Evolutionary conservation across 2,329 filamentous ascomycete genomes (phyloP).

Genomic region (Paraphaeosphaeria minitans): DNA sequence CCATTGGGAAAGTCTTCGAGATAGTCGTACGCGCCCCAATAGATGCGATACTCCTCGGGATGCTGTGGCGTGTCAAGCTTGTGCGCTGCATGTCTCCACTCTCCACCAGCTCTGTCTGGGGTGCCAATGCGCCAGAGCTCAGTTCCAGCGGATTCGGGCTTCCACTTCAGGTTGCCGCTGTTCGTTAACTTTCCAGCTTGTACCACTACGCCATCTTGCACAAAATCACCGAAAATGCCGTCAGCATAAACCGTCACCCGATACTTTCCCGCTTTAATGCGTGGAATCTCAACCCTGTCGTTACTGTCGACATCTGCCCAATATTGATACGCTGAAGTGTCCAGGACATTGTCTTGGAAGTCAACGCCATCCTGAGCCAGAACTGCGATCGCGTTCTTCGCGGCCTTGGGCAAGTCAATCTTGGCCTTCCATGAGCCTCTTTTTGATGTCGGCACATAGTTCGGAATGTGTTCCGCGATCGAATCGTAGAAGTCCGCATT

Average conservation of each 20-base stretch:
- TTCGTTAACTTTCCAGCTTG: conserved; percentile 48
- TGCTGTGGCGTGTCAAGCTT: conserved; percentile 54
- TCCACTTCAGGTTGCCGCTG: conserved; percentile 50
- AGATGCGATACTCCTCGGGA: conserved; percentile 62
- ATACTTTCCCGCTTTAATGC: conserved; percentile 64
- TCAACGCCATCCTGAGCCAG: conserved; percentile 59
- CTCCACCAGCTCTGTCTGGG: conserved; percentile 64
- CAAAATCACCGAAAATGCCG: conserved; percentile 64
- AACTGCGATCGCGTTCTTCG: conserved; percentile 60
- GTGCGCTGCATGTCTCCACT: conserved; percentile 62
- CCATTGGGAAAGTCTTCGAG: conserved; percentile 62
- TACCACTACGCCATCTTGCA: conserved; percentile 58
- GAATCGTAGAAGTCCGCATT: conserved; percentile 67
- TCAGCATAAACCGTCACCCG: conserved; percentile 67
- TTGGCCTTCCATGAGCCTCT: conserved; percentile 59
- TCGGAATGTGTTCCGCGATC: conserved; percentile 64
- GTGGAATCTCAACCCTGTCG: conserved; percentile 60
- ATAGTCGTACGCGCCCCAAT: conserved; percentile 65
- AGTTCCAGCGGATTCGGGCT: conserved; percentile 58
- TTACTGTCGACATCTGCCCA: conserved; percentile 55
- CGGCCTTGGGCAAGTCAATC: conserved; percentile 58
- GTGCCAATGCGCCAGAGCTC: conserved; percentile 67
- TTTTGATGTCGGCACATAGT: conserved; percentile 60
- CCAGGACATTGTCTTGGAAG: conserved; percentile 64
- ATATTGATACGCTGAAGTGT: conserved; percentile 64